phyloP scores from a whole-genome alignment of 2,329 filamentous ascomycete species.

The Neonectria magnoliae region DNA sequence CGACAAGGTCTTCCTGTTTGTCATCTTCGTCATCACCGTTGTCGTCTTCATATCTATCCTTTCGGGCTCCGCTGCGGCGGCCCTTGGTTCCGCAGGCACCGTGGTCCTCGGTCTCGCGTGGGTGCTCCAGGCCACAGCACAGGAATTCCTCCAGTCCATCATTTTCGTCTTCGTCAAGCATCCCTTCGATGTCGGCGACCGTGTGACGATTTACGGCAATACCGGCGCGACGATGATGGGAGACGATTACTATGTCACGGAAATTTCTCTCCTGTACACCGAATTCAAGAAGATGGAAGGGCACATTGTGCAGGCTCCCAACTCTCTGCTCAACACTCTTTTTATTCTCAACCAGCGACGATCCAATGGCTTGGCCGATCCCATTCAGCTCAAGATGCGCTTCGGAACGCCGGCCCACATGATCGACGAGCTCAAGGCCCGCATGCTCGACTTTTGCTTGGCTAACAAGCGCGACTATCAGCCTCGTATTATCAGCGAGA shows the following conservation, averaged over 20 bases:
- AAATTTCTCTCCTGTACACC: slow-evolving; percentile 91
- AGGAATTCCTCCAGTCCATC: slow-evolving; percentile 92
- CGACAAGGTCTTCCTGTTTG: slow-evolving; percentile 87
- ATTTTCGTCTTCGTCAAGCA: slow-evolving; percentile 98
- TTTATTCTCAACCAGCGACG: slow-evolving; percentile 96
- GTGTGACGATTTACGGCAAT: slow-evolving; percentile 91
- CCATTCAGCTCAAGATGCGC: slow-evolving; percentile 83
- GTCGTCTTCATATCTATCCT: slow-evolving; percentile 91
- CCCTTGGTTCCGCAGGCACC: slow-evolving; percentile 89
- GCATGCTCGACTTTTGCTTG: slow-evolving; percentile 84
- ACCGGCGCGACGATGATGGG: slow-evolving; percentile 81
- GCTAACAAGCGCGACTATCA: slow-evolving; percentile 92
- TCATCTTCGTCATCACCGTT: slow-evolving; percentile 82
- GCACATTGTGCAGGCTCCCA: slow-evolving; percentile 94
- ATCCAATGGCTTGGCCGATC: slow-evolving; percentile 87
- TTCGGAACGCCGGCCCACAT: slow-evolving; percentile 87
- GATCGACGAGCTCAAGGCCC: slow-evolving; percentile 82
- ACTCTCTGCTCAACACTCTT: slow-evolving; percentile 89
- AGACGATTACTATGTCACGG: slow-evolving; percentile 96
- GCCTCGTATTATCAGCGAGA: slow-evolving; percentile 84
- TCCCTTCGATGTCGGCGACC: slow-evolving; percentile 94
- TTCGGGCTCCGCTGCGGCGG: slow-evolving; percentile 88
- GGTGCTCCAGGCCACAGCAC: slow-evolving; percentile 91
- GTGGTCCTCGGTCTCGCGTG: slow-evolving; percentile 90
- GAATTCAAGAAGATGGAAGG: slow-evolving; percentile 99